Conservation (phyloP, 805 yeast genomes). For the Grigorovia jiainica region DNA sequence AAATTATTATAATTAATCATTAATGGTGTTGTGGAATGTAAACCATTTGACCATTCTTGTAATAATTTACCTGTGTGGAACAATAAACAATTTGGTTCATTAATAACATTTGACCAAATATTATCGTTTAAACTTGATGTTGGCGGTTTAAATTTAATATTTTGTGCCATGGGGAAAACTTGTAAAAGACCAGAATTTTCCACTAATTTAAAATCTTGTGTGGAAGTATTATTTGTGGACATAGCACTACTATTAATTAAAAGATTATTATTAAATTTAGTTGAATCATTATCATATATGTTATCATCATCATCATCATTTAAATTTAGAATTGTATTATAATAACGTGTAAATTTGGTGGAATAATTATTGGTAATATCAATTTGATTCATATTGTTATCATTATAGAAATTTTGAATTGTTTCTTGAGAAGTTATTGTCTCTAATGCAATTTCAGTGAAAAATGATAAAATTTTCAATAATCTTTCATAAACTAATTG, state of each 20-base stretch:
- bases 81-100: slow-evolving; percentile 21
- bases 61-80: slow-evolving; percentile 22
- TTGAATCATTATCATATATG: background rate
- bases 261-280: background rate
- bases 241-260: background rate
- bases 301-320: background rate
- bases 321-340: background rate
- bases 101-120: slow-evolving; percentile 16
- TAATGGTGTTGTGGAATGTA: slow-evolving; percentile 18
- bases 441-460: background rate
- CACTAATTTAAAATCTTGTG: background rate
- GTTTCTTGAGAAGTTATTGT: background rate
- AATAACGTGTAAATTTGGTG: slow-evolving; percentile 4
- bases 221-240: slow-evolving; percentile 13
- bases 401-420: background rate
- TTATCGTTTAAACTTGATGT: slow-evolving; percentile 19
- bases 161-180: slow-evolving; percentile 19
- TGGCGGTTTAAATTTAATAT: slow-evolving; percentile 19
- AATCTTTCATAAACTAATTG: background rate
- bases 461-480: background rate
- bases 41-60: slow-evolving; percentile 14
- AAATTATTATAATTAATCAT: slow-evolving; percentile 5
- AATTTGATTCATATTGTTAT: background rate
- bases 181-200: slow-evolving; percentile 17
- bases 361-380: slow-evolving; percentile 7